Evolutionary conservation across 441 rosid species (phyloP).

Genomic region (Flueggea neowawraea): DNA sequence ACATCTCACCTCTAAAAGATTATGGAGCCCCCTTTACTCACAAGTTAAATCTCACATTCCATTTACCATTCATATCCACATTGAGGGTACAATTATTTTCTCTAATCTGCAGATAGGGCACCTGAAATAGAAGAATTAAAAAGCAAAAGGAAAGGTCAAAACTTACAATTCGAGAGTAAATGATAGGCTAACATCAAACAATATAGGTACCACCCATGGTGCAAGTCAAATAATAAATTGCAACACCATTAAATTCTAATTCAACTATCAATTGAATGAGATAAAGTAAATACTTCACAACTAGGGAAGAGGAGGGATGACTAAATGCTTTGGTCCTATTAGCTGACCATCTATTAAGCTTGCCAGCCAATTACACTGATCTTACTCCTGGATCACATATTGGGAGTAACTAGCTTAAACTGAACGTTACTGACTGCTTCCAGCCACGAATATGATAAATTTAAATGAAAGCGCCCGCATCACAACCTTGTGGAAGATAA

Average conservation of each 20-base stretch:
- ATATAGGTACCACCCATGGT: background rate
- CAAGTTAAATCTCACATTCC: conserved; percentile 81
- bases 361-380: background rate
- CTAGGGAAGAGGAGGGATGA: background rate
- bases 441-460: too few relatives aligned
- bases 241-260: background rate
- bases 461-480: too few relatives aligned
- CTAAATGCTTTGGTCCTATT: too few relatives aligned
- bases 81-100: conserved; percentile 93
- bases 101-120: conserved; percentile 81
- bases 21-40: conserved; percentile 24
- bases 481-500: too few relatives aligned
- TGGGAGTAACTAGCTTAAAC: too few relatives aligned
- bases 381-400: too few relatives aligned
- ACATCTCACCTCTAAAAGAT: conserved; percentile 18
- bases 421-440: too few relatives aligned
- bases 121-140: conserved; percentile 35
- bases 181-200: too few relatives aligned
- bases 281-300: background rate
- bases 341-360: too few relatives aligned
- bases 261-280: background rate
- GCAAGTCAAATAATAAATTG: background rate
- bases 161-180: background rate
- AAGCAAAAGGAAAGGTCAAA: conserved; percentile 2
- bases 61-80: conserved; percentile 69